A percentile compares a stretch with the other conserved stretches of the same genome.
Conservation (phyloP, 345 rosid species). For the Melastoma malabathricum region DNA sequence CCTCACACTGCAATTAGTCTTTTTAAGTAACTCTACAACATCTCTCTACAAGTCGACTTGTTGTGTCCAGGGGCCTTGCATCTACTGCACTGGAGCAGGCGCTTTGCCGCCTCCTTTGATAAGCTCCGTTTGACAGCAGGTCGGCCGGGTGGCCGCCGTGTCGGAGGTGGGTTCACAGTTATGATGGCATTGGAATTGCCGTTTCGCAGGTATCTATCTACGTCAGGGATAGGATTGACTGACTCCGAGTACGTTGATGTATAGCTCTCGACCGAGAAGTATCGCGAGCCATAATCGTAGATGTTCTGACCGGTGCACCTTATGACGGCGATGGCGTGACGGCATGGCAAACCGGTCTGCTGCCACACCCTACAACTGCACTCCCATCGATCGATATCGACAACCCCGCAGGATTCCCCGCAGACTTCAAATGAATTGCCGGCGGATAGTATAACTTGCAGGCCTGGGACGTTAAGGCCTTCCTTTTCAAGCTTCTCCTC, state of each 20-base stretch:
- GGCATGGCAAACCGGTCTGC: slow-evolving; percentile 71
- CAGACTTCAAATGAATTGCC: slow-evolving; percentile 75
- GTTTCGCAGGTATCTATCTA: slow-evolving; percentile 29
- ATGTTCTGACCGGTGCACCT: slow-evolving; percentile 38
- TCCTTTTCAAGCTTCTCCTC: slow-evolving; percentile 71
- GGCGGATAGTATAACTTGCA: slow-evolving; percentile 44
- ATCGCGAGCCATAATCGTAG: slow-evolving; percentile 65
- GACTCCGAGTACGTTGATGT: slow-evolving; percentile 56
- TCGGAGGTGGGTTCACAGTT: slow-evolving; percentile 79
- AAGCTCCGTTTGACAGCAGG: slow-evolving; percentile 59
- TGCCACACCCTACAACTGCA: slow-evolving; percentile 91
- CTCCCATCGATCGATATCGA: slow-evolving; percentile 61
- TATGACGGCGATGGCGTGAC: slow-evolving; percentile 62
- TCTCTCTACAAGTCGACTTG: slow-evolving; percentile 91
- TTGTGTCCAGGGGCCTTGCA: slow-evolving; percentile 97
- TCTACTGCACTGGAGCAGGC: slow-evolving; percentile 90
- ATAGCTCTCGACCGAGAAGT: slow-evolving; percentile 57
- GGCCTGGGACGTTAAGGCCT: slow-evolving; percentile 25
- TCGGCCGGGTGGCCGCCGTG: slow-evolving; percentile 73
- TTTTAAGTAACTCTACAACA: slow-evolving; percentile 10
- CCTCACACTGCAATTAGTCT: too few species aligned
- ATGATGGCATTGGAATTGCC: slow-evolving; percentile 38
- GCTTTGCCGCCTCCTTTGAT: slow-evolving; percentile 52
- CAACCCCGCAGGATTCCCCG: slow-evolving; percentile 55
- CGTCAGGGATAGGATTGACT: slow-evolving; percentile 47